Base-by-base conservation (phyloP, 2,329 filamentous ascomycete genomes). In the Alternaria burnsii region DNA sequence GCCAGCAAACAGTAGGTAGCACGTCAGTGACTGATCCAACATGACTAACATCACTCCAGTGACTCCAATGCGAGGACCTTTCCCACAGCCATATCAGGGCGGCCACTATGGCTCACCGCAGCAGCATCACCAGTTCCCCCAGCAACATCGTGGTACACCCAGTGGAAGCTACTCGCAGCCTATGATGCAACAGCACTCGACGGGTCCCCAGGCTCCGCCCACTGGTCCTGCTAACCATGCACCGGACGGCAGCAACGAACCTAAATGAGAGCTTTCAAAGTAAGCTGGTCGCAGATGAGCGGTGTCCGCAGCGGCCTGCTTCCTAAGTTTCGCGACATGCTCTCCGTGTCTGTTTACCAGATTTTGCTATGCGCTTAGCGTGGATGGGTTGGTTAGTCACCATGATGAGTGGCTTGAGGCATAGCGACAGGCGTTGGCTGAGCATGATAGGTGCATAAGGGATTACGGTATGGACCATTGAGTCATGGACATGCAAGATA, bases 1-100 rank as follows among this genome's bases (percentile, higher is more conserved):
- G 67, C 86, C 87, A 66, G 88, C 86, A 70, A 89, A 91, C 78
- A 91, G 91, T 92, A 88, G 86, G 91, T 89, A 20, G 20, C 26
- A 46, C 24, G 12, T 30, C 6, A 11, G 22, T 36, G n/a, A 53
- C 50, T 38, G 8, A 42, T 3, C 2, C 8, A 16, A 8, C 36
- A 48, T 10, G 18, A 51, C 65, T 72, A 56, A 72, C 62, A 34
- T 43, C 34, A 10, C 8, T 28, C 8, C 52, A 80, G 78, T 80
- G 76, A 75, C 76, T 32, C 76, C 75, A 10, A 78, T 79, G 76
- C 73, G 77, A 50, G 73, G 70, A 22, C 78, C 75, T 2, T 80
- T 76, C 53, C 69, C 75, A 32, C 79, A 79, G 46, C 75, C 73
- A n/a, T 79, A 79, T 51, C 78, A 80, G 61, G 67, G 68, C 26